A percentile compares a stretch with the other conserved stretches of the same genome.
These are phyloP conservation scores for Leccinum uliginosum DNA, from an alignment of 768 basidiomycete genomes.

Conservation along the genomic window DNA sequence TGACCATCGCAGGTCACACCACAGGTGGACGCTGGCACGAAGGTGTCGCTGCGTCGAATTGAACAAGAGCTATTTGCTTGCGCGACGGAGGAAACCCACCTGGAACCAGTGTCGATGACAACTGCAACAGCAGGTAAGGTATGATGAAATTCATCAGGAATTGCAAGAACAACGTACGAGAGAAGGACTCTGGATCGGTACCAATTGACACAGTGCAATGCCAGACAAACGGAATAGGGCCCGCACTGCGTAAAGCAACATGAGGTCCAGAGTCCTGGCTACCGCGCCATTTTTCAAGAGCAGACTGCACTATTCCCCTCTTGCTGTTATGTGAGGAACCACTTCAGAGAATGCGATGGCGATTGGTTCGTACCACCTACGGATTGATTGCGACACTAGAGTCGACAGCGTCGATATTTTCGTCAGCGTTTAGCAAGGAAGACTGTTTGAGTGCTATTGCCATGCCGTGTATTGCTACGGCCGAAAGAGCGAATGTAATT, in stretches of 20 bases:
- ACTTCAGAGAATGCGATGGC: neutral
- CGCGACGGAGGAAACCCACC: too few species aligned
- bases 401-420: neutral
- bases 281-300: neutral
- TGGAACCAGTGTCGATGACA: too few species aligned
- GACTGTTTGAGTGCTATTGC: constrained; percentile 12
- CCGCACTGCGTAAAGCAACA: neutral
- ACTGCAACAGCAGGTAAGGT: neutral
- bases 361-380: neutral
- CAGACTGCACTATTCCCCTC: neutral
- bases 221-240: too few species aligned
- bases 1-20: too few species aligned
- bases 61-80: too few species aligned
- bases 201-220: constrained; percentile 8
- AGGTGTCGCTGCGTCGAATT: too few species aligned
- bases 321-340: neutral
- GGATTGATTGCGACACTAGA: neutral
- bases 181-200: neutral
- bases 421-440: constrained; percentile 1
- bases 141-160: too few species aligned
- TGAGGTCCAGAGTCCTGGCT: neutral
- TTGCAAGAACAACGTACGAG: neutral
- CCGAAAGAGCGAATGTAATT: too few species aligned
- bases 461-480: neutral
- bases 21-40: too few species aligned